Evolutionary conservation across 805 yeast species (phyloP), one percentile per base, ranked within the genome.

Genomic region (Candida xiaguanensis): DNA sequence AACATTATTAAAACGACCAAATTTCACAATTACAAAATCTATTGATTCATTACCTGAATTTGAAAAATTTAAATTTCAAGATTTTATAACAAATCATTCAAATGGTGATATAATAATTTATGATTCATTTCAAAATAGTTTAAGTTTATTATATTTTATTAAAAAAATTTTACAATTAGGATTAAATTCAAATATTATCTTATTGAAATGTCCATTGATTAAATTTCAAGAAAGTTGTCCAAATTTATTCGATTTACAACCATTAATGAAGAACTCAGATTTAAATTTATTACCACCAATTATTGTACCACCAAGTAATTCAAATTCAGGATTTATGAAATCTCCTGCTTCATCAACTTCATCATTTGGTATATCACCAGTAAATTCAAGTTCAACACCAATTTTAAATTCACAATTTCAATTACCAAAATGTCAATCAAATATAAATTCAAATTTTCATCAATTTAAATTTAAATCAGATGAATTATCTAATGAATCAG

Each of bases 1-100:
- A n/a, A 90, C 97, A 0, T 67, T 90, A 30, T 64, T 90, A 46
- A 85, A 81, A 55, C 74, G 98, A 47, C 67, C 79, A 23, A 82
- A 81, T 38, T 90, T 85, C 51, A 78, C 80, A 2, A 65, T 90
- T 40, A 65, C 63, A 34, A 72, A 79, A 52, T 79, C 87, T 48
- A 61, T 84, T 17, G 77, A 74, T 36, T 80, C 85, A 22, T 59
- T 84, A 36, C 77, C 86, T 0, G 49, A 60, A 4, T 63, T 64
- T 40, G 89, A 82, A 41, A 74, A 70, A 45, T 38, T 48, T 2
- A 50, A 71, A 9, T 62, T 80, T 37, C 52, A 63, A 16, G 49
- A 52, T 18, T 73, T 66, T 45, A 45, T 74, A n/a, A 26, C 31
- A 9, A 24, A 38, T 16, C 28, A 28, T 11, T 27, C 30, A 4